Percentiles rank a stretch among this genome's conserved stretches.
phyloP scores from a whole-genome alignment of 2,329 filamentous ascomycete genomes.

The Exophiala phaeomuriformis region DNA sequence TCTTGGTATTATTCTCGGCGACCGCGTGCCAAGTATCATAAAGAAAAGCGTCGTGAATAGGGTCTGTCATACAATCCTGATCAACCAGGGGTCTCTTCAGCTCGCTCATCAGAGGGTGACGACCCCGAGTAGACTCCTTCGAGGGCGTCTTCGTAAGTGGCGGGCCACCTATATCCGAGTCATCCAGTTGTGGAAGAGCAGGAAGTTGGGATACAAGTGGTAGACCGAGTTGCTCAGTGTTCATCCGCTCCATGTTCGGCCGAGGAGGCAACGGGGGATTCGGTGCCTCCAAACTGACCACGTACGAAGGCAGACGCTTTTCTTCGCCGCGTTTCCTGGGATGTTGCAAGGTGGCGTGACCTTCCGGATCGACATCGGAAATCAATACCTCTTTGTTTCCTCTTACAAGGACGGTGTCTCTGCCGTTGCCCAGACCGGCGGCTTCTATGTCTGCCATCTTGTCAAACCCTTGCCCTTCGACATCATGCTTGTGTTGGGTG shows the following conservation, averaged over 20 bases:
- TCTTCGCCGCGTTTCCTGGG: conserved; percentile 43
- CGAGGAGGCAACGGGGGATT: conserved; percentile 53
- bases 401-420: conserved; percentile 63
- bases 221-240: conserved; percentile 61
- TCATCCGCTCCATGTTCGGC: conserved; percentile 51
- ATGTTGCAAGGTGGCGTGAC: conserved; percentile 51
- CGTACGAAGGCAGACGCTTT: conserved; percentile 22
- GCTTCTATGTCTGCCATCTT: conserved; percentile 62
- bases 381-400: conserved; percentile 64
- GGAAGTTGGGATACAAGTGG: conserved; percentile 63
- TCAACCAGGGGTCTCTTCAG: conserved; percentile 67
- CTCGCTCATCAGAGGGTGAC: conserved; percentile 51
- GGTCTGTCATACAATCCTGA: conserved; percentile 92
- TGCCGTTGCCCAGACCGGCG: conserved; percentile 54
- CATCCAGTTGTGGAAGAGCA: conserved; percentile 61
- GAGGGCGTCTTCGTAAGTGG: conserved; percentile 51
- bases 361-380: conserved; percentile 56
- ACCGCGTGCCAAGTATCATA: conserved; percentile 80
- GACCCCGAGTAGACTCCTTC: conserved; percentile 49
- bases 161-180: conserved; percentile 75
- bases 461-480: conserved; percentile 70
- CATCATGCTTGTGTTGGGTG: conserved; percentile 61
- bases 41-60: conserved; percentile 72
- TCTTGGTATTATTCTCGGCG: conserved; percentile 89
- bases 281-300: conserved; percentile 31